Base-by-base conservation (phyloP, 2,329 filamentous ascomycete genomes). In the Lanzia echinophila region DNA sequence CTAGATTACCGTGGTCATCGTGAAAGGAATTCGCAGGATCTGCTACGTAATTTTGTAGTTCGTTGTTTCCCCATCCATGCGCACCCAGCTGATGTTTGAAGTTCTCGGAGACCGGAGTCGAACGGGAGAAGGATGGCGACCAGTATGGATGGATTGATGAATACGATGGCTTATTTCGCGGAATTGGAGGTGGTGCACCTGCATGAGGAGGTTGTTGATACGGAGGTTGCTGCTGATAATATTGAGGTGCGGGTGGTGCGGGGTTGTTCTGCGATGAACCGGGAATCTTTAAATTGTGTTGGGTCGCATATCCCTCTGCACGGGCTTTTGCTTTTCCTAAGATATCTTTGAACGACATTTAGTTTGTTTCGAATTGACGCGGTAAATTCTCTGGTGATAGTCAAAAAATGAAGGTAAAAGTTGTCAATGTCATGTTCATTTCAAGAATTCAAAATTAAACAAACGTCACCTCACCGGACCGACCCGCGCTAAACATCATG, bases 31-130 rank as follows among this genome's bases (percentile, higher is more conserved):
- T 83, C 4, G 69, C 62, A 0, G 72, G 65, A 11, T 69, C 65
- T 33, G 73, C 68, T 6, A 76, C 77, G 64, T 83, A 83, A 68
- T 79, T 76, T 66, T 83, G 74, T 47, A 79, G 69, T 68, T 83
- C 80, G 56, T 80, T 76, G 62, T 83, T 83, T 20, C 80, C 80
- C 80, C 80, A 83, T 36, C 80, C 79, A 62, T 80, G 74, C n/a
- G 73, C 74, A 28, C 79, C 79, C 33, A 75, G 75, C 28, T 76
- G 74, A 45, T 77, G 70, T 64, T 81, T 78, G 70, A 81, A 83
- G 58, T 81, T 74, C 3, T 70, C 66, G 0, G 70, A 71, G 3
- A 83, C 70, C 0, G 76, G 72, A 2, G 71, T 69, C 13, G 71
- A 67, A 0, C 75, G 71, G 28, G 70, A 65, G 60, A 82, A 79